phyloP scores from a whole-genome alignment of 352 stramenopile species.

The Globisporangium canariense region DNA sequence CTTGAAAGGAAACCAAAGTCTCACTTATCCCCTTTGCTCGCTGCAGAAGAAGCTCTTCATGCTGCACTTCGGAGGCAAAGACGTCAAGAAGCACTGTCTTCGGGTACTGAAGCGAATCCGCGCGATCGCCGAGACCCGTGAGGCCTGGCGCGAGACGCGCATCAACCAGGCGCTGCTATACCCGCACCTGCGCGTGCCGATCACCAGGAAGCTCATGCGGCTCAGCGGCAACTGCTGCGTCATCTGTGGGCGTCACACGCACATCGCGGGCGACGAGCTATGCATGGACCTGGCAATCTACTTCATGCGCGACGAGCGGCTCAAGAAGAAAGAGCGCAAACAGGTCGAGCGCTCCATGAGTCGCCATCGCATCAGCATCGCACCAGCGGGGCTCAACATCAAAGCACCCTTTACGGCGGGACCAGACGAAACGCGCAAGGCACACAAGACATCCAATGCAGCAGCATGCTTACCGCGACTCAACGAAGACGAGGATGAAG shows the following conservation, averaged over 20 bases:
- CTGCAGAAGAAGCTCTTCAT: slow-evolving; percentile 69
- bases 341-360: slow-evolving; percentile 36
- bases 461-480: slow-evolving; percentile 7
- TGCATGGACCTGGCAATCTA: slow-evolving; percentile 75
- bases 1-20: not conserved
- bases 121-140: slow-evolving; percentile 45
- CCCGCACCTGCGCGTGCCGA: slow-evolving; percentile 62
- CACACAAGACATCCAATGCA: not conserved
- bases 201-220: slow-evolving; percentile 83
- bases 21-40: not conserved
- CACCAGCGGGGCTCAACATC: slow-evolving; percentile 5
- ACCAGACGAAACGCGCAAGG: not conserved
- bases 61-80: slow-evolving; percentile 61
- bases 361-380: slow-evolving; percentile 51
- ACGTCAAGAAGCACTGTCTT: slow-evolving; percentile 57
- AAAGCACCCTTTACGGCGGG: not conserved
- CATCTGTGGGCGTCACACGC: slow-evolving; percentile 66
- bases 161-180: slow-evolving; percentile 69
- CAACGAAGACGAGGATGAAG: slow-evolving; percentile 14
- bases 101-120: slow-evolving; percentile 46
- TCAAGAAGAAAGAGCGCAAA: slow-evolving; percentile 43
- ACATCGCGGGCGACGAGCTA: slow-evolving; percentile 72
- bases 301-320: slow-evolving; percentile 62
- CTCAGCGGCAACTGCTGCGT: slow-evolving; percentile 76
- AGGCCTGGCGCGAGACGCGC: slow-evolving; percentile 73